Conservation (phyloP, 108 stramenopile genomes). For the Fistulifera solaris region DNA sequence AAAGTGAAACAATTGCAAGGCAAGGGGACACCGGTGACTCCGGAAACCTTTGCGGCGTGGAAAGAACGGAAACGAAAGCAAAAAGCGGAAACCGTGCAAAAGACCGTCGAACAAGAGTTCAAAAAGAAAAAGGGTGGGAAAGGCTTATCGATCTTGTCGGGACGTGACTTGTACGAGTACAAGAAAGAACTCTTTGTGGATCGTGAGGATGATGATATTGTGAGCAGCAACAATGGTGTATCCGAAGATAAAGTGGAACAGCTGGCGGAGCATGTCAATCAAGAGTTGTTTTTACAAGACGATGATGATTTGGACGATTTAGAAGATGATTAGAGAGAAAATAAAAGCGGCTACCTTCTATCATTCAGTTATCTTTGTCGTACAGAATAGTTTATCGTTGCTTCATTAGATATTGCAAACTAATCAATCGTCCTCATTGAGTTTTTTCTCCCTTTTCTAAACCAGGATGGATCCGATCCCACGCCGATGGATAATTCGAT, state of each 20-base stretch:
- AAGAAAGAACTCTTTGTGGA: constrained; percentile 71
- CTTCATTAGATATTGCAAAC: too few species aligned
- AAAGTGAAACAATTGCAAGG: constrained; percentile 73
- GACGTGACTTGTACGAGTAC: constrained; percentile 80
- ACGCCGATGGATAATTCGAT: constrained; percentile 24
- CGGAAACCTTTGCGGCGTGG: constrained; percentile 75
- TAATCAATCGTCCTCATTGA: constrained; percentile 52
- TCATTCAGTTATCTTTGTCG: too few species aligned
- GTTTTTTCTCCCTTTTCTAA: constrained; percentile 13
- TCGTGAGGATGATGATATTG: constrained; percentile 31
- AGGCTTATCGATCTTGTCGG: constrained; percentile 73
- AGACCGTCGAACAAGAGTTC: constrained; percentile 75
- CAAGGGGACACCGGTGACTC: constrained; percentile 74
- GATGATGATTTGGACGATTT: constrained; percentile 85
- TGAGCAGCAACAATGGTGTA: too few species aligned
- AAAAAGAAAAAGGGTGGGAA: constrained; percentile 91
- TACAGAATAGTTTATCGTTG: too few species aligned
- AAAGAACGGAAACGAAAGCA: constrained; percentile 76
- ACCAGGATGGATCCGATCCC: constrained; percentile 60
- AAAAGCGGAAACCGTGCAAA: constrained; percentile 56
- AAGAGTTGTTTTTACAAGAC: constrained; percentile 71
- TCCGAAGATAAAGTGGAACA: constrained; percentile 5
- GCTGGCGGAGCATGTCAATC: constrained; percentile 60
- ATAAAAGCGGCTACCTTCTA: too few species aligned
- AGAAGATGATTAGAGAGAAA: constrained; percentile 42